Evolutionary conservation across 2,329 filamentous ascomycete species (phyloP), one percentile per base, ranked within the genome.

Genomic region (Nemania serpens): DNA sequence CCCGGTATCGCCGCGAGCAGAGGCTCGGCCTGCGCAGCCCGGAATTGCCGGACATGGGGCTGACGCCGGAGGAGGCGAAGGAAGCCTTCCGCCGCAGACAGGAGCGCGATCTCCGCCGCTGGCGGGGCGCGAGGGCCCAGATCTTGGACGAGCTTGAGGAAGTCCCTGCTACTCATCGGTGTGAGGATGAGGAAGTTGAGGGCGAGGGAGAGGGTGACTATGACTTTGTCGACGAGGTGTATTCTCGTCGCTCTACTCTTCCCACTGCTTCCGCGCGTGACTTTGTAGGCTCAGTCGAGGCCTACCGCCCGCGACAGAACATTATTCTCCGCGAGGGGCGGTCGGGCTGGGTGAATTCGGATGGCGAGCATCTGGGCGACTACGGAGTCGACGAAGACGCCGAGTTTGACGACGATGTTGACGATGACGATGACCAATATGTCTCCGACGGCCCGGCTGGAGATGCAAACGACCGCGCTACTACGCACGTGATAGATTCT

Each of bases 351-450:
- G 85, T 82, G 0, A 94, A 93, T 66, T 81, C 85, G 0, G 90
- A 94, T 54, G 91, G 91, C 1, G 90, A 94, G 70, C 80, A 86
- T 36, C 75, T 95, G 51, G 81, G 84, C 43, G 91, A 95, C 69
- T 95, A 88, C 70, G 91, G 91, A 1, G 90, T 95, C 0, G 91
- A 94, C 67, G 89, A 92, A 69, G 89, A 91, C 13, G 84, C 82
- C 0, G 88, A 92, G 58, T 70, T 68, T 33, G 71, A 73, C 43
- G 70, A 71, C 9, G 55, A 54, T 17, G n/a, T n/a, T n/a, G 56
- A 57, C 18, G 59, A 47, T 13, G 42, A 59, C 5, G 45, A 42
- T 33, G 55, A 60, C 17, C 15, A 4, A 13, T 70, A 73, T 39
- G 69, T 70, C 12, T 54, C 53, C 25, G 61, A 55, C 18, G 47